Conservation (phyloP, 2,329 filamentous ascomycete species). For the Curvularia lunata region DNA sequence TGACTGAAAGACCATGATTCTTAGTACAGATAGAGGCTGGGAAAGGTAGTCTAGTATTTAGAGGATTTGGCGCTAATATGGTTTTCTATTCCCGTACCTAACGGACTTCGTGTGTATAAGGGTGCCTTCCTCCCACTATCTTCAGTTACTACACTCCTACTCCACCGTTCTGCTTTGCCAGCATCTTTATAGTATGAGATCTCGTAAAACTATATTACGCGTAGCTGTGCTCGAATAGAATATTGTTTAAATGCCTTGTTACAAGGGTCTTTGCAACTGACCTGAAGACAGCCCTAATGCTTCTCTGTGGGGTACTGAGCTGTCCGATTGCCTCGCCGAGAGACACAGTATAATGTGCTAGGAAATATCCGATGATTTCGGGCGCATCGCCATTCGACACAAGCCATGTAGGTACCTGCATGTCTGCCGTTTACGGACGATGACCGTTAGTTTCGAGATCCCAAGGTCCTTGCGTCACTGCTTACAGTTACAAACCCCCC, state of each 20-base stretch:
- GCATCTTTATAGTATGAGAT: neutral
- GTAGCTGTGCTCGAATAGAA: neutral
- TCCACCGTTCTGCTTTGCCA: neutral
- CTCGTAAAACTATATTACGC: too few species aligned
- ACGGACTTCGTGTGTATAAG: neutral
- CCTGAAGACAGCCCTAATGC: neutral
- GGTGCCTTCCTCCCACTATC: neutral
- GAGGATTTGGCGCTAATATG: neutral
- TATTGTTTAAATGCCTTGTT: neutral
- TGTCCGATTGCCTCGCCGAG: neutral
- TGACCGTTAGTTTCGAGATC: neutral
- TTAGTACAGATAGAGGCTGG: neutral
- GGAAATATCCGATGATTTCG: neutral
- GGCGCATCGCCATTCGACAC: neutral
- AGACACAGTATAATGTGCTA: neutral
- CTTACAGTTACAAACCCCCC: neutral
- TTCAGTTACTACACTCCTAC: neutral
- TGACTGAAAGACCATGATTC: neutral
- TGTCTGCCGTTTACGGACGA: neutral
- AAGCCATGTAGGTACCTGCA: neutral
- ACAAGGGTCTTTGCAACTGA: neutral
- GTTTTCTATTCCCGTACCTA: neutral
- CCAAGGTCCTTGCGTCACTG: slow-evolving; percentile 1
- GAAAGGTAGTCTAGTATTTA: neutral
- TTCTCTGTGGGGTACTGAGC: neutral